These are phyloP conservation scores for Calonectria pteridis DNA, from an alignment of 2,329 filamentous ascomycete species.

Conservation along the genomic window DNA sequence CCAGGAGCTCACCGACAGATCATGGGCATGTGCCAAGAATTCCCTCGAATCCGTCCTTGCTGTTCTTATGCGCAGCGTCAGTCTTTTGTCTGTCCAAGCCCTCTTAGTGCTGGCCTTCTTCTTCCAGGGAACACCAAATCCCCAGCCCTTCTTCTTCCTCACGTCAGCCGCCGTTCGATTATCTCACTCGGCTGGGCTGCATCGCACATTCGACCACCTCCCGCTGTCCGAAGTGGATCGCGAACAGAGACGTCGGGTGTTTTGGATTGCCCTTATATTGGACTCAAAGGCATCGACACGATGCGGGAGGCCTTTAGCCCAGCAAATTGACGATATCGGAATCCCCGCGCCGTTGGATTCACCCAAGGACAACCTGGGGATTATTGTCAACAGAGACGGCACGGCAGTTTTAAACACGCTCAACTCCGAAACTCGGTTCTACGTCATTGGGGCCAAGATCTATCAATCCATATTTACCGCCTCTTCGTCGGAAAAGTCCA, in stretches of 20 bases:
- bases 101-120: slow-evolving; percentile 14
- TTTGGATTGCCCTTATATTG: slow-evolving; percentile 17
- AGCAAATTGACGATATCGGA: slow-evolving; percentile 16
- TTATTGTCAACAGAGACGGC: slow-evolving; percentile 10
- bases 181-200: slow-evolving; percentile 14
- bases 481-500: slow-evolving; percentile 5
- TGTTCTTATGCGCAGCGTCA: slow-evolving; percentile 15
- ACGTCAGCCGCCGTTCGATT: slow-evolving; percentile 9
- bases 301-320: slow-evolving; percentile 2
- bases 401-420: slow-evolving; percentile 4
- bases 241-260: slow-evolving; percentile 10
- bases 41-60: slow-evolving; percentile 8
- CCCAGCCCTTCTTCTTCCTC: slow-evolving; percentile 20
- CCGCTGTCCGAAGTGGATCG: slow-evolving; percentile 4
- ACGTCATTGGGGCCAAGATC: slow-evolving; percentile 3
- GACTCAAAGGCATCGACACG: slow-evolving; percentile 18
- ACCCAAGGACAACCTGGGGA: slow-evolving; percentile 16
- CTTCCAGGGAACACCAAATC: slow-evolving; percentile 19
- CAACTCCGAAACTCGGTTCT: slow-evolving; percentile 9
- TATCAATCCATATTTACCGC: slow-evolving; percentile 11
- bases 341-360: slow-evolving; percentile 1
- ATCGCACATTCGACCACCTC: slow-evolving; percentile 11
- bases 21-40: slow-evolving; percentile 17
- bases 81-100: slow-evolving; percentile 15
- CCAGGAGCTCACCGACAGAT: neutral